Conservation (phyloP, 2,329 filamentous ascomycete genomes). For the Fusarium luffae region DNA sequence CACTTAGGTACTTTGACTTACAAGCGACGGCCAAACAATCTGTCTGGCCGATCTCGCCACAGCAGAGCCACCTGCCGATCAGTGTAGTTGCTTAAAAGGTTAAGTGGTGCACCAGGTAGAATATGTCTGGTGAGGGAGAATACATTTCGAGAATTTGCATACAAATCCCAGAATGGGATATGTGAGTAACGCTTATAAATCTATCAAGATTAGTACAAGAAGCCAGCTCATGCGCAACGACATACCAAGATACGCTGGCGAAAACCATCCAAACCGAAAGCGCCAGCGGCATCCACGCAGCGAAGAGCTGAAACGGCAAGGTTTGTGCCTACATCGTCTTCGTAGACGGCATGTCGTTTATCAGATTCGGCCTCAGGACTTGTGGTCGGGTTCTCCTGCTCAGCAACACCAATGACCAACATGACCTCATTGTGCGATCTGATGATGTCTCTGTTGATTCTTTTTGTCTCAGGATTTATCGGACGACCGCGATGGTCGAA, state of each 20-base stretch:
- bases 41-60: constrained; percentile 43
- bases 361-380: constrained; percentile 55
- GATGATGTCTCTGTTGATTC: constrained; percentile 67
- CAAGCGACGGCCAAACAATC: constrained; percentile 42
- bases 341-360: constrained; percentile 59
- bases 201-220: constrained; percentile 48
- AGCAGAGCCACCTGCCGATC: constrained; percentile 44
- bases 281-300: constrained; percentile 55
- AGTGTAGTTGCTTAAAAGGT: constrained; percentile 45
- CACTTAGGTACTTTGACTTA: constrained; percentile 31
- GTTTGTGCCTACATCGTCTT: constrained; percentile 59
- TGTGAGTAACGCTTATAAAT: constrained; percentile 63
- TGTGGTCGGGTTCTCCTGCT: constrained; percentile 61
- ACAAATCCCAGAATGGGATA: constrained; percentile 61
- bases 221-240: neutral
- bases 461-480: constrained; percentile 64
- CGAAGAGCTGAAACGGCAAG: constrained; percentile 49
- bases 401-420: constrained; percentile 70
- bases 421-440: constrained; percentile 72
- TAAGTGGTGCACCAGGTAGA: constrained; percentile 49
- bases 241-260: constrained; percentile 65
- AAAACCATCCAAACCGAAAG: constrained; percentile 65
- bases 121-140: constrained; percentile 49
- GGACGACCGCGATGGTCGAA: constrained; percentile 68
- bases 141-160: constrained; percentile 41